phyloP scores from a whole-genome alignment of 75 land plant species.

The Pinus albicaulis region DNA sequence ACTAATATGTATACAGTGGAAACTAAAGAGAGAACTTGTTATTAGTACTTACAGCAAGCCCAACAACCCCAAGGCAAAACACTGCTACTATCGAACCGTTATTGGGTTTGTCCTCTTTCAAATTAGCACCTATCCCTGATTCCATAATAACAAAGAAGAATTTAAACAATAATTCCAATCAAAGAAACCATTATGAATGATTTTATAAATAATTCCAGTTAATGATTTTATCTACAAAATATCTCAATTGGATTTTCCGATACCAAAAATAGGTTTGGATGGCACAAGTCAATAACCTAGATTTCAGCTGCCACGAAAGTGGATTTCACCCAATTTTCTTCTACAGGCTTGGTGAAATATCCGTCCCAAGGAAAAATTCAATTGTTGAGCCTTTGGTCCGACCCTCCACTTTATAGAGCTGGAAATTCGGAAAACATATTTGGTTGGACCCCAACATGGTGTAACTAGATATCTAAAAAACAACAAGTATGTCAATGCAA shows the following conservation, averaged over 20 bases:
- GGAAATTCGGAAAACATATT: not conserved
- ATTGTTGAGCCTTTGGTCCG: not conserved
- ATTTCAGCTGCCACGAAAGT: not conserved
- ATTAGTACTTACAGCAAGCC: too few species aligned
- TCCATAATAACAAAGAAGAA: too few species aligned
- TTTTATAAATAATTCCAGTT: too few species aligned
- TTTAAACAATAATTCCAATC: too few species aligned
- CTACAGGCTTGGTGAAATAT: not conserved
- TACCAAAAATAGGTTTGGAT: conserved; percentile 8
- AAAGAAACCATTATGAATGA: too few species aligned
- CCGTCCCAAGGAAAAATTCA: not conserved
- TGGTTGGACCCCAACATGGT: not conserved
- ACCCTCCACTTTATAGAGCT: too few species aligned
- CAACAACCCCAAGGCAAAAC: too few species aligned
- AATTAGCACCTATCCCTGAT: too few species aligned
- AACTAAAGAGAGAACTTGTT: too few species aligned
- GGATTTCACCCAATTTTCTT: not conserved
- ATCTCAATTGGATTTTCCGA: not conserved
- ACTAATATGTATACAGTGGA: too few species aligned
- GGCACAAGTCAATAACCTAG: not conserved
- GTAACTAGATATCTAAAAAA: conserved; percentile 3
- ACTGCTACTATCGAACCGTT: too few species aligned
- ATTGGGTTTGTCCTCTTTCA: too few species aligned
- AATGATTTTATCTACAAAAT: not conserved
- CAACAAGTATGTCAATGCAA: not conserved